Conservation (phyloP, 2,329 filamentous ascomycete species). For the Pestalotiopsis sp. region DNA sequence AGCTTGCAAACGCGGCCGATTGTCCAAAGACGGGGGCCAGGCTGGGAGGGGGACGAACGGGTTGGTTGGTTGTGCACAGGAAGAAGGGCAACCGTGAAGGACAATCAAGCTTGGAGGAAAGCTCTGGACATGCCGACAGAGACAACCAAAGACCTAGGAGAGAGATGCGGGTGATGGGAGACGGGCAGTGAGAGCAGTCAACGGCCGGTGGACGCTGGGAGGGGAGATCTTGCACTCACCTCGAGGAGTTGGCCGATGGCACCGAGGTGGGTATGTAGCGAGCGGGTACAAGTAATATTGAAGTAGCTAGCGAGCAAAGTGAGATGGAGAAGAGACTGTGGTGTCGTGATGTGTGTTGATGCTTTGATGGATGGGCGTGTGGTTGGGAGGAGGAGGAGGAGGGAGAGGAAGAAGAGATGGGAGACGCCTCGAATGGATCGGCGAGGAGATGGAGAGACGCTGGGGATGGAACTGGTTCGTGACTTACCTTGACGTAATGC, state of each 20-base stretch:
- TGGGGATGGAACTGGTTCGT: not conserved
- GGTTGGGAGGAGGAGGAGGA: slow-evolving; percentile 38
- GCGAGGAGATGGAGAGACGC: not conserved
- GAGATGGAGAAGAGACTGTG: slow-evolving; percentile 48
- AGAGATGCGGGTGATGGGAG: not conserved
- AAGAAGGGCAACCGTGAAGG: not conserved
- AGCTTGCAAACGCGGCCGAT: too few species aligned
- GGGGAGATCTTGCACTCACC: slow-evolving; percentile 16
- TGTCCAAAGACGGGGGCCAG: too few species aligned
- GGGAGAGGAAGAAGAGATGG: not conserved
- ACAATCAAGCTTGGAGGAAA: not conserved
- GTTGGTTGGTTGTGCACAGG: not conserved
- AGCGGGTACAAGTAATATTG: slow-evolving; percentile 58
- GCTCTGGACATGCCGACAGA: not conserved
- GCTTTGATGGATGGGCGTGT: slow-evolving; percentile 45
- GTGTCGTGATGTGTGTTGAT: slow-evolving; percentile 21
- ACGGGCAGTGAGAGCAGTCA: not conserved
- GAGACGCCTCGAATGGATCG: not conserved
- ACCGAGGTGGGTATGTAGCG: slow-evolving; percentile 57
- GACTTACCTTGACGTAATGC: slow-evolving; percentile 6
- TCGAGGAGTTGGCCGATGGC: slow-evolving; percentile 28
- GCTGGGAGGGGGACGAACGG: not conserved
- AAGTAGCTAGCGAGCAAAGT: slow-evolving; percentile 64
- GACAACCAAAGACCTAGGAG: not conserved
- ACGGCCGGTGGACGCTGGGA: not conserved